These are phyloP conservation scores for Marchantia paleacea DNA, from an alignment of 225 moss, liverwort and hornwort species.

Conservation along the genomic window DNA sequence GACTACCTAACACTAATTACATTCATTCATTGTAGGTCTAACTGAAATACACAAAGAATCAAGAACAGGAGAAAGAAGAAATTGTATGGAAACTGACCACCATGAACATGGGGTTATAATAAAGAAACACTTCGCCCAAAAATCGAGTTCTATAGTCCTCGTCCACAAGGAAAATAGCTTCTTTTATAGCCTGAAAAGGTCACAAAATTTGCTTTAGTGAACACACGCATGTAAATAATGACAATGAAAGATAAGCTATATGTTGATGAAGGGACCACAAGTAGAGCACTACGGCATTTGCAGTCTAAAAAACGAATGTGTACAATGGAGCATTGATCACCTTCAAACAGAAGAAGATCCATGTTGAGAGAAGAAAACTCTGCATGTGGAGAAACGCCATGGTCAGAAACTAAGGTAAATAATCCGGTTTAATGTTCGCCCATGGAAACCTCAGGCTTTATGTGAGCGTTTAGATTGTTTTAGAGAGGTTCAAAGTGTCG, in stretches of 20 bases:
- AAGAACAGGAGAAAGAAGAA: neutral
- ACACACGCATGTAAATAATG: neutral
- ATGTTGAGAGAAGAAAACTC: slow-evolving; percentile 18
- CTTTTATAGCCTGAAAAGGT: slow-evolving; percentile 19
- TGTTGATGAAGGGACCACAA: neutral
- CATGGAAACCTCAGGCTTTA: neutral
- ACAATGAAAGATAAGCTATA: neutral
- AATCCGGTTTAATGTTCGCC: neutral
- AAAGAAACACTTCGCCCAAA: slow-evolving; percentile 68
- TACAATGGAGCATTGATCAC: neutral
- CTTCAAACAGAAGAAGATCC: slow-evolving; percentile 31
- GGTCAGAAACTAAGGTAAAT: neutral
- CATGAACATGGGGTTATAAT: slow-evolving; percentile 74
- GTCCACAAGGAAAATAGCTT: slow-evolving; percentile 17
- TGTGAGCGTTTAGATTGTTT: too few species aligned
- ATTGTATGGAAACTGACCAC: slow-evolving; percentile 50
- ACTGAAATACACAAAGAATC: neutral
- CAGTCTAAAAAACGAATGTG: too few species aligned
- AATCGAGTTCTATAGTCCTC: slow-evolving; percentile 31
- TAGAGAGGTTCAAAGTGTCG: neutral
- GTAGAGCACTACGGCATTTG: neutral
- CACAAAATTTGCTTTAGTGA: neutral
- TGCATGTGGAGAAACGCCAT: slow-evolving; percentile 12
- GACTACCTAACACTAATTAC: neutral
- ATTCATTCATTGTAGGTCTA: too few species aligned